A percentile compares a stretch with the other conserved stretches of the same genome.
phyloP scores from a whole-genome alignment of 345 rosid species.

The Dipteronia sinensis region DNA sequence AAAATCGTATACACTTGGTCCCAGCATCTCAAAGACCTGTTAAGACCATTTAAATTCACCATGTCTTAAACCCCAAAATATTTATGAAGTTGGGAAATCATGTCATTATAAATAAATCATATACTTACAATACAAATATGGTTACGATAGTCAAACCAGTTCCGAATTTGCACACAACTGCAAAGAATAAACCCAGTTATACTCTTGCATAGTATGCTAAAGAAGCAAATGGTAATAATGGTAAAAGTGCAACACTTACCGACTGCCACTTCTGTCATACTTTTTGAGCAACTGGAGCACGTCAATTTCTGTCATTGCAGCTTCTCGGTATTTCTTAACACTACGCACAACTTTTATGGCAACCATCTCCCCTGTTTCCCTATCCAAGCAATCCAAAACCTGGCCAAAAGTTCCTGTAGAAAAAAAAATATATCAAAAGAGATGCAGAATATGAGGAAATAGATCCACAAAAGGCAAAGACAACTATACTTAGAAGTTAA shows the following conservation, averaged over 20 bases:
- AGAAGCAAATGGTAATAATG: slow-evolving; percentile 1
- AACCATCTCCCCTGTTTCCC: slow-evolving; percentile 60
- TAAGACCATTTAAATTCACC: slow-evolving; percentile 43
- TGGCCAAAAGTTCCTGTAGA: slow-evolving; percentile 72
- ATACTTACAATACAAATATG: slow-evolving; percentile 72
- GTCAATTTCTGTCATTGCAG: slow-evolving; percentile 66
- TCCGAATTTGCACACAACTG: slow-evolving; percentile 67
- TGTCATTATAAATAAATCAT: slow-evolving; percentile 16
- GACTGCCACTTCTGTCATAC: slow-evolving; percentile 51
- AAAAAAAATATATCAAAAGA: slow-evolving; percentile 9
- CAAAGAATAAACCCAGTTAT: slow-evolving; percentile 38
- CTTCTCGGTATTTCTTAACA: slow-evolving; percentile 65
- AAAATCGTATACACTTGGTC: slow-evolving; percentile 78
- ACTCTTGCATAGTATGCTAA: slow-evolving; percentile 14
- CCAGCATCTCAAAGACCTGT: slow-evolving; percentile 88
- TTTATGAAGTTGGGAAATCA: slow-evolving; percentile 20
- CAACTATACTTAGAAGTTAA: not conserved
- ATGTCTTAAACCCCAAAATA: slow-evolving; percentile 36
- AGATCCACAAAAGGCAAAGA: not conserved
- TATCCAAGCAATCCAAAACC: slow-evolving; percentile 80
- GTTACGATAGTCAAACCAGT: slow-evolving; percentile 71
- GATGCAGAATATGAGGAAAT: not conserved
- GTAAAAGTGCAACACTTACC: slow-evolving; percentile 39
- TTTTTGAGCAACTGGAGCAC: slow-evolving; percentile 63
- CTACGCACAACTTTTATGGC: slow-evolving; percentile 73